phyloP scores from a whole-genome alignment of 2,329 filamentous ascomycete genomes.

The Curvularia sp. region DNA sequence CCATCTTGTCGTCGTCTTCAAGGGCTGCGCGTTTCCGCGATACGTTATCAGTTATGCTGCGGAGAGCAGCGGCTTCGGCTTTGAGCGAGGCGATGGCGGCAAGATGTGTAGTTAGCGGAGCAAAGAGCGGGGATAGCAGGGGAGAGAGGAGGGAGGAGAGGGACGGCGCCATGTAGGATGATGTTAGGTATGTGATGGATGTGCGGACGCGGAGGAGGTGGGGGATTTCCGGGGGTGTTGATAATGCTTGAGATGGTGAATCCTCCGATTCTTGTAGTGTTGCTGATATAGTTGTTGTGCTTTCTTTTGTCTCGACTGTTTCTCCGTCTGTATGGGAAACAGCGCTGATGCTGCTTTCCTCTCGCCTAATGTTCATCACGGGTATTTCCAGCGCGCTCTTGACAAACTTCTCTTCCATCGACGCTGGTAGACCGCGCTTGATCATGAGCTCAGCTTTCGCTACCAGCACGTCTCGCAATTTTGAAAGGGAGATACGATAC shows the following conservation, averaged over 20 bases:
- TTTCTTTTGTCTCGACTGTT: neutral
- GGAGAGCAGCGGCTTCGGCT: slow-evolving; percentile 72
- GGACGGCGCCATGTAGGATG: slow-evolving; percentile 62
- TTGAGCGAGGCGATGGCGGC: slow-evolving; percentile 70
- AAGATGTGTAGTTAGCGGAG: slow-evolving; percentile 74
- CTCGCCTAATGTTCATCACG: slow-evolving; percentile 70
- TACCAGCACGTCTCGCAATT: slow-evolving; percentile 70
- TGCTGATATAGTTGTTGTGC: slow-evolving; percentile 4
- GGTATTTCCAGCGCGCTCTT: slow-evolving; percentile 78
- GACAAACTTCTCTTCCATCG: slow-evolving; percentile 87
- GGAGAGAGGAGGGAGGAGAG: slow-evolving; percentile 54
- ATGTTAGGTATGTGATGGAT: slow-evolving; percentile 69
- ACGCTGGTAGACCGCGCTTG: slow-evolving; percentile 71
- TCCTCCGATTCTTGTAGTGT: slow-evolving; percentile 45
- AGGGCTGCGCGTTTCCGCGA: slow-evolving; percentile 65
- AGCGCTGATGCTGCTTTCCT: slow-evolving; percentile 55
- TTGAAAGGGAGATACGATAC: slow-evolving; percentile 79
- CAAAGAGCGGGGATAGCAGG: slow-evolving; percentile 67
- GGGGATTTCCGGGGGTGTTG: slow-evolving; percentile 56
- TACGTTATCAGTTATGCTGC: slow-evolving; percentile 73
- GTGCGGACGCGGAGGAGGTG: slow-evolving; percentile 70
- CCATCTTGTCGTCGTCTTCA: slow-evolving; percentile 65
- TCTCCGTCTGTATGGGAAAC: slow-evolving; percentile 28
- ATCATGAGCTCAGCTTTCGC: slow-evolving; percentile 75
- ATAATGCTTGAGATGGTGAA: slow-evolving; percentile 25